phyloP scores from a whole-genome alignment of 2,329 filamentous ascomycete species.

The Stemphylium lycopersici region DNA sequence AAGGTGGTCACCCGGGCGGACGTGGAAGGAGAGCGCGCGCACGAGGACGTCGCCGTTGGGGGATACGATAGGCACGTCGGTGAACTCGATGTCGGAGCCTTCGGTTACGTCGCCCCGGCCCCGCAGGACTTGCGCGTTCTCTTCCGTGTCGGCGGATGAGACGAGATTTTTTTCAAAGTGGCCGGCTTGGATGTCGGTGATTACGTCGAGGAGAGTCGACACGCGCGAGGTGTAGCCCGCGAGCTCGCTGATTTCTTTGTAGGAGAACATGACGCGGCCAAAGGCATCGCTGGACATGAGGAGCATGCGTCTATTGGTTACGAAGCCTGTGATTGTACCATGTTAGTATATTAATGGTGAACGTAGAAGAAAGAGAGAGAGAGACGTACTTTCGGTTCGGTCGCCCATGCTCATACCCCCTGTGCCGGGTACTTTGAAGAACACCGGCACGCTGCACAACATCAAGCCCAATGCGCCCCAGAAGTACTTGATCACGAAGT shows the following conservation, averaged over 20 bases:
- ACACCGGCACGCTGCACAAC: constrained; percentile 93
- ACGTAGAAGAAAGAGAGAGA: background rate
- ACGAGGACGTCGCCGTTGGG: constrained; percentile 95
- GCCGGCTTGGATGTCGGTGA: constrained; percentile 88
- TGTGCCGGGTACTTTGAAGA: constrained; percentile 83
- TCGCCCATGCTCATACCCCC: constrained; percentile 68
- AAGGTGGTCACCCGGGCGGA: constrained; percentile 85
- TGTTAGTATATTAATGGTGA: constrained; percentile 8
- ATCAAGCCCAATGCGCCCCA: constrained; percentile 93
- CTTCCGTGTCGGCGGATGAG: constrained; percentile 80
- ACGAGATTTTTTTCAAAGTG: constrained; percentile 97
- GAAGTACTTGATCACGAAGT: constrained; percentile 99
- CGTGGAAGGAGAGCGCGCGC: constrained; percentile 81
- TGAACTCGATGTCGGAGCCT: constrained; percentile 83
- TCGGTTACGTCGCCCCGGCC: constrained; percentile 83
- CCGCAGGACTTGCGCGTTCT: constrained; percentile 81
- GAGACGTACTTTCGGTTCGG: constrained; percentile 62
- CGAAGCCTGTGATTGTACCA: constrained; percentile 64
- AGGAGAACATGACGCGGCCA: constrained; percentile 55
- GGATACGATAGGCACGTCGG: constrained; percentile 91
- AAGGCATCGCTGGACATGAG: constrained; percentile 80
- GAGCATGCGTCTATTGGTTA: constrained; percentile 91
- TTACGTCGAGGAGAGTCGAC: constrained; percentile 86
- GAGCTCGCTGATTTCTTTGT: constrained; percentile 90
- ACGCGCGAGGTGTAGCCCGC: constrained; percentile 95